These are phyloP conservation scores for Phylloporus scabripes DNA, from an alignment of 768 basidiomycete genomes.

Conservation along the genomic window DNA sequence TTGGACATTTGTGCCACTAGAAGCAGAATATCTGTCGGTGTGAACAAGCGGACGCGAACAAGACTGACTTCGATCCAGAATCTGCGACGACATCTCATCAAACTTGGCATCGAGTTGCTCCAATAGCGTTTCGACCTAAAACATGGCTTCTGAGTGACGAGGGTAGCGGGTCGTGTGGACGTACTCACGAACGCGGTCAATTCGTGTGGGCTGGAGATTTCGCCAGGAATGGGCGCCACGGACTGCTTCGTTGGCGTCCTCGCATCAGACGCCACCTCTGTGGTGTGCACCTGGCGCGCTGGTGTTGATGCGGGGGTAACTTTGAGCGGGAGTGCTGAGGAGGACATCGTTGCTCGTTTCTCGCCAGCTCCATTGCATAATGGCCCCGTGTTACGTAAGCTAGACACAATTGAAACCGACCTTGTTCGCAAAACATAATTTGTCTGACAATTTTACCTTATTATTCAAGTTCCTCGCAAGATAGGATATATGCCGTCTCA, in stretches of 20 bases:
- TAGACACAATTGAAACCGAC: conserved; percentile 2
- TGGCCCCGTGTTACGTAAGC: conserved; percentile 13
- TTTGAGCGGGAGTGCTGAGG: conserved; percentile 65
- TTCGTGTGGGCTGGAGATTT: conserved; percentile 91
- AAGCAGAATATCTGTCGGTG: conserved; percentile 8
- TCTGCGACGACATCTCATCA: conserved; percentile 89
- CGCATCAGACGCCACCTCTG: conserved; percentile 20
- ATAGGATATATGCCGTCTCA: background rate
- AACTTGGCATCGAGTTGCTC: conserved; percentile 88
- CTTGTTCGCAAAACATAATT: conserved; percentile 2
- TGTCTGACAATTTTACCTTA: background rate
- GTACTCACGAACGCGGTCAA: conserved; percentile 84
- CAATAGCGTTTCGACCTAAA: conserved; percentile 80
- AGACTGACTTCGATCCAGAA: conserved; percentile 73
- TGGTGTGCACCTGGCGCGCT: conserved; percentile 31
- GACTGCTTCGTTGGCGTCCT: conserved; percentile 47
- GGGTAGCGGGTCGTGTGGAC: conserved; percentile 5
- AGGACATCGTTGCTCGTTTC: conserved; percentile 28
- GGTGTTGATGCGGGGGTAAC: conserved; percentile 52
- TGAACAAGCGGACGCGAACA: background rate
- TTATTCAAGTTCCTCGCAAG: background rate
- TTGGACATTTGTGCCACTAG: conserved; percentile 91
- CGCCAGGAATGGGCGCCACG: conserved; percentile 37
- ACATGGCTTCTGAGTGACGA: conserved; percentile 1
- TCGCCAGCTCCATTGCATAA: background rate